Evolutionary conservation across 2,329 filamentous ascomycete genomes (phyloP).

Genomic region (Pseudohalonectria lignicola): DNA sequence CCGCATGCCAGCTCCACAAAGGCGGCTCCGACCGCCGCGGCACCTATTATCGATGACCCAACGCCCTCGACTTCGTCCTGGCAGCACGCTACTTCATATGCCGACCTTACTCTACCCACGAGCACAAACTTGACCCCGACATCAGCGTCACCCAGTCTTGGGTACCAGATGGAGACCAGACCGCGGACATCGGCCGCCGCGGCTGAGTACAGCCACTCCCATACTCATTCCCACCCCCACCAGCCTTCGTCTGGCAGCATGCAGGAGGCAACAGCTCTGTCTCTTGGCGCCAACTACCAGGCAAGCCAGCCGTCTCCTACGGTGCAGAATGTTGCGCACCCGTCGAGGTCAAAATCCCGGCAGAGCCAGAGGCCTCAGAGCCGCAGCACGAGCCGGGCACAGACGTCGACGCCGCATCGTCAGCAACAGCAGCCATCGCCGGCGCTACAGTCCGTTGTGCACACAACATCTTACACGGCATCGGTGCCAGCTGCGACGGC

Average conservation of each 20-base stretch:
- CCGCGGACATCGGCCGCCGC: conserved; percentile 10
- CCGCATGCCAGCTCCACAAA: not conserved
- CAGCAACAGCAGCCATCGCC: conserved; percentile 6
- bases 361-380: conserved; percentile 21
- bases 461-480: too few species aligned
- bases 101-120: too few species aligned
- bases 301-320: conserved; percentile 18
- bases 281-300: conserved; percentile 13
- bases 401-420: conserved; percentile 9
- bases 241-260: conserved; percentile 9
- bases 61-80: too few species aligned
- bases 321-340: conserved; percentile 13
- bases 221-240: conserved; percentile 3
- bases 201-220: conserved; percentile 9
- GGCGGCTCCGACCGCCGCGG: too few species aligned
- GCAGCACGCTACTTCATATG: too few species aligned
- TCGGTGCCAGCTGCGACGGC: conserved; percentile 5
- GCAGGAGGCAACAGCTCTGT: conserved; percentile 6
- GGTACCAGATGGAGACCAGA: conserved; percentile 3
- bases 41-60: too few species aligned
- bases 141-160: not conserved
- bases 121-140: too few species aligned
- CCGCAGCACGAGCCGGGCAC: not conserved
- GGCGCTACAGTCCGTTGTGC: too few species aligned
- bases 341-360: conserved; percentile 19